A percentile compares a stretch with the other conserved stretches of the same genome.
These are phyloP conservation scores for Eucalyptus polybractea DNA, from an alignment of 345 rosid genomes.

Conservation along the genomic window DNA sequence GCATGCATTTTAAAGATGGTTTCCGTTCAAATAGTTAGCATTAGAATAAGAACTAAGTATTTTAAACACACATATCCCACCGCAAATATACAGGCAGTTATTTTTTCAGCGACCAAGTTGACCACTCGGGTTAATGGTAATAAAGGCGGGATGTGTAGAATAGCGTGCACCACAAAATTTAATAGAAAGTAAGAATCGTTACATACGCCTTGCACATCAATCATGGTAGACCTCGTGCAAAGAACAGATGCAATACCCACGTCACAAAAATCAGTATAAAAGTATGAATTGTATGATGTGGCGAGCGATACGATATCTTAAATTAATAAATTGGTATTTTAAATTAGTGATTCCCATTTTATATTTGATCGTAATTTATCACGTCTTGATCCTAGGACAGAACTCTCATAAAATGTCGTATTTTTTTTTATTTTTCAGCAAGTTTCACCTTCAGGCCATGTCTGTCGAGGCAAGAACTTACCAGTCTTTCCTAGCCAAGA, in stretches of 20 bases:
- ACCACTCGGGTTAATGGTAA: not conserved
- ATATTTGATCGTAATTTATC: not conserved
- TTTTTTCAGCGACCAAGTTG: not conserved
- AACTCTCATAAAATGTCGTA: not conserved
- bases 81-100: not conserved
- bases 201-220: not conserved
- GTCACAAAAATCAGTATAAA: not conserved
- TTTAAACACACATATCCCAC: not conserved
- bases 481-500: not conserved
- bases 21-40: not conserved
- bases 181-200: not conserved
- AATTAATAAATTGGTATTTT: not conserved
- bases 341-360: not conserved
- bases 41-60: not conserved
- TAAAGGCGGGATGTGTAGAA: not conserved
- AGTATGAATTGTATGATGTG: not conserved
- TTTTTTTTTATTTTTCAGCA: not conserved
- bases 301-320: not conserved
- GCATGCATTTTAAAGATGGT: not conserved
- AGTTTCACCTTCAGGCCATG: not conserved
- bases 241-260: not conserved
- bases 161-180: not conserved
- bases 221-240: not conserved
- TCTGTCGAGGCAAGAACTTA: not conserved
- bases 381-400: not conserved